Base-by-base conservation (phyloP, 495 filamentous ascomycete species). In the Glarea lozoyensis region DNA sequence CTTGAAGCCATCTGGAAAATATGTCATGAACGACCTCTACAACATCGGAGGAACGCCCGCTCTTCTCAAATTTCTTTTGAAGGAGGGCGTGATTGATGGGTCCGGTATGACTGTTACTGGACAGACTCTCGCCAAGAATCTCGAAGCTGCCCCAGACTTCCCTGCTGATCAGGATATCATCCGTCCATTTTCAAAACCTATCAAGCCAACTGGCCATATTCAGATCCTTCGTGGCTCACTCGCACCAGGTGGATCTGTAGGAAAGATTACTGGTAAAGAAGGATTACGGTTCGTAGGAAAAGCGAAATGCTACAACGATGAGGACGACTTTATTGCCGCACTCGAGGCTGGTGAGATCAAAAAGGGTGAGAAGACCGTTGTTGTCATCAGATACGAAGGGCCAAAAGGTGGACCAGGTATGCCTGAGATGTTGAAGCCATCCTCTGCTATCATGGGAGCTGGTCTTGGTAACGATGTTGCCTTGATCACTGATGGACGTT, bases 211-310 rank as follows among this genome's bases (percentile, higher is more conserved):
- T 2, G 92, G 92, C 38, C 92, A 97, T 64, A 94, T 98, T 59
- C 89, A 95, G 67, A 98, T 98, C 60, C 77, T 98, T 15, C 84
- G 88, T 40, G 92, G 92, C 24, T 82, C 81, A 4, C 75, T 98
- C 20, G 87, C 92, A 2, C 92, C 92, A 1, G 92, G 84, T 45
- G 92, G 92, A 39, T 84, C 77, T 49, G 92, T 98, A 11, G 92
- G 90, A 48, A 98, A 98, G 71, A 98, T 98, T 63, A 98, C 92
- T 7, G 92, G 92, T 46, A 98, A 98, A 66, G 92, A 98, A 61
- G 92, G 92, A 16, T 73, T 82, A n/a, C 62, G 68, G 7, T 98
- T 98, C 67, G 82, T 72, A 13, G 92, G 92, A 42, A 88, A 78
- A 52, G 92, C 92, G 24, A 82, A 80, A 48, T 85, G 86, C 53